phyloP scores from a whole-genome alignment of 352 stramenopile genomes.

The Elongisporangium anandrum region DNA sequence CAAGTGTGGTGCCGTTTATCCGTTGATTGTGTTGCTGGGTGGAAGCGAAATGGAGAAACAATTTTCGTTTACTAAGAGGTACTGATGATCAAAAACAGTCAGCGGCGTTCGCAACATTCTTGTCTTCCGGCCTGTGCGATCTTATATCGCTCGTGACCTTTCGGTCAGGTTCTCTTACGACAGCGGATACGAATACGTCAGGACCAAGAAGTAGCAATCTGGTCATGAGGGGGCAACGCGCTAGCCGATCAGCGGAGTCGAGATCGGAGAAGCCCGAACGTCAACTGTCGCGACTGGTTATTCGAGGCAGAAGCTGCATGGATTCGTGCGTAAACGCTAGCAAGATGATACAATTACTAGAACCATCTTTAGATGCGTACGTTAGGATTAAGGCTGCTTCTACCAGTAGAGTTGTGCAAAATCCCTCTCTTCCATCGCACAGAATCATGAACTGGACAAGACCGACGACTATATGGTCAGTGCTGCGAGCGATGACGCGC shows the following conservation, averaged over 20 bases:
- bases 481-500: background rate
- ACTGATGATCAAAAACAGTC: no score
- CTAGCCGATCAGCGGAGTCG: background rate
- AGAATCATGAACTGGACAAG: background rate
- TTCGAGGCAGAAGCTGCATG: background rate
- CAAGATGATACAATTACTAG: background rate
- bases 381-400: background rate
- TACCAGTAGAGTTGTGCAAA: background rate
- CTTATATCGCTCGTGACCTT: background rate
- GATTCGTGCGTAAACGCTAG: background rate
- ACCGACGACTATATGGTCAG: background rate
- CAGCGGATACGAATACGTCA: background rate
- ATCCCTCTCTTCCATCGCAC: background rate
- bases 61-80: no score
- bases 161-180: background rate
- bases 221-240: background rate
- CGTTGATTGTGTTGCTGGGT: no score
- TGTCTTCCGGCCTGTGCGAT: background rate
- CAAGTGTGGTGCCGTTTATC: no score
- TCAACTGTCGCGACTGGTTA: background rate
- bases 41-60: no score
- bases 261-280: background rate
- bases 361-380: background rate
- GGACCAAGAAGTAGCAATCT: background rate
- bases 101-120: no score